Evolutionary conservation across 164 flowering plant genomes (phyloP), one percentile per base, ranked within the genome.

Genomic region (Tinospora cordifolia): DNA sequence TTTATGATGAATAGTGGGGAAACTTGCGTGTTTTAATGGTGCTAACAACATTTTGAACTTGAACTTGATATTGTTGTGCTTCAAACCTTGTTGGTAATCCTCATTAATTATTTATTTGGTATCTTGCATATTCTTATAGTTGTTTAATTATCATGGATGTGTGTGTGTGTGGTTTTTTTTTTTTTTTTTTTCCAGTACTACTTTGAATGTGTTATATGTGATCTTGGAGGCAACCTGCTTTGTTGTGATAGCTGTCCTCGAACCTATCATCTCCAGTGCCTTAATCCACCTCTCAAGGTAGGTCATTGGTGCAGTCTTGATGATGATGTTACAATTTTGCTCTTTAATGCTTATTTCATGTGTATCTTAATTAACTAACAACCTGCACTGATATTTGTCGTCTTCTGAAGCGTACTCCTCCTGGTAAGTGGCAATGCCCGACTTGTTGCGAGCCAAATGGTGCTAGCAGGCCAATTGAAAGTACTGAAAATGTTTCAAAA

Each of bases 261-360:
- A 34, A 88, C 93, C 9, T 93, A 93, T 83, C 98, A 93, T 85
- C 85, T 90, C n/a, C 87, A 90, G 73, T 93, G 98, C 81, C 96
- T 93, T 68, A 81, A 83, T 81, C 98, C 98, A 27, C 97, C 97
- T 72, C 92, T 93, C 74, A 87, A 93, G 98, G 98, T 93, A 84
- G 75, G 27, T n/a, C n/a, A n/a, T n/a, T n/a, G n/a, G n/a, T 36
- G 54, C 71, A 75, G 12, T 63, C 36, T 62, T 67, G n/a, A 54
- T 44, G 62, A 36, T 51, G 8, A 44, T 64, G 8, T 58, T 38
- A 36, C 7, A 8, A 8, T 25, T 58, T 26, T 14, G 21, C 49
- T 57, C 8, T 59, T 59, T 71, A 22, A 11, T 51, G 24, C 24
- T 54, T 26, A 38, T 66, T 74, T 40, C 2, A 22, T n/a, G n/a